Conservation (phyloP, 345 rosid species). For the Luvunga scandens region DNA sequence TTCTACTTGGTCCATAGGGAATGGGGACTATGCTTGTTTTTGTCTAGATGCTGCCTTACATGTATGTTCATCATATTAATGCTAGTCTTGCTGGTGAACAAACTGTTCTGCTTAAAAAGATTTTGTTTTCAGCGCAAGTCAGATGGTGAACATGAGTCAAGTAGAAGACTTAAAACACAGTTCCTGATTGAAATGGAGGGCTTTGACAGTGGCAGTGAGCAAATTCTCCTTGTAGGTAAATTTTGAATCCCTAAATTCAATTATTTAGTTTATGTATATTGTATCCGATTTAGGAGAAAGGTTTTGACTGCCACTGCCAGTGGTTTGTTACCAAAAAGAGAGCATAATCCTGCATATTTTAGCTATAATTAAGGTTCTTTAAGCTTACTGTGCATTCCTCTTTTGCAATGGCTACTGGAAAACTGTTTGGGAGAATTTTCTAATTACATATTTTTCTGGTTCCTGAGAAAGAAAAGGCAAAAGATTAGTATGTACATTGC, state of each 20-base stretch:
- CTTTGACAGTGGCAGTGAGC: constrained; percentile 83
- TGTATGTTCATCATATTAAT: not conserved
- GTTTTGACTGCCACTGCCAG: not conserved
- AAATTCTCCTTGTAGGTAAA: constrained; percentile 91
- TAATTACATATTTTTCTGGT: not conserved
- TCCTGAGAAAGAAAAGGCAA: not conserved
- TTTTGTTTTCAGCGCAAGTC: constrained; percentile 78
- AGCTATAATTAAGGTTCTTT: not conserved
- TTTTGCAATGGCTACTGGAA: not conserved
- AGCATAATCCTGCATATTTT: not conserved
- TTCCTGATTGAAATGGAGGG: constrained; percentile 99
- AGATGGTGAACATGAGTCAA: constrained; percentile 97
- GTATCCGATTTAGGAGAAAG: not conserved
- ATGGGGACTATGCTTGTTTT: not conserved
- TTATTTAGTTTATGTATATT: not conserved
- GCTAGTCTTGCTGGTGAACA: not conserved
- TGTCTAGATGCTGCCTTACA: not conserved
- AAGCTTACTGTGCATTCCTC: not conserved
- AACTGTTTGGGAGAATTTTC: not conserved
- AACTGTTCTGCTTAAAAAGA: constrained; percentile 16
- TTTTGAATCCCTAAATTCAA: constrained; percentile 2
- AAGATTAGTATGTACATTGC: not conserved
- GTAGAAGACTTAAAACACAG: constrained; percentile 94
- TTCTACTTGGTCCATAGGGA: not conserved
- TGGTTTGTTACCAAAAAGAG: not conserved